A percentile compares a stretch with the other conserved stretches of the same genome.
Conservation (phyloP, 2,329 filamentous ascomycete species). For the Tolypocladium ovalisporum region DNA sequence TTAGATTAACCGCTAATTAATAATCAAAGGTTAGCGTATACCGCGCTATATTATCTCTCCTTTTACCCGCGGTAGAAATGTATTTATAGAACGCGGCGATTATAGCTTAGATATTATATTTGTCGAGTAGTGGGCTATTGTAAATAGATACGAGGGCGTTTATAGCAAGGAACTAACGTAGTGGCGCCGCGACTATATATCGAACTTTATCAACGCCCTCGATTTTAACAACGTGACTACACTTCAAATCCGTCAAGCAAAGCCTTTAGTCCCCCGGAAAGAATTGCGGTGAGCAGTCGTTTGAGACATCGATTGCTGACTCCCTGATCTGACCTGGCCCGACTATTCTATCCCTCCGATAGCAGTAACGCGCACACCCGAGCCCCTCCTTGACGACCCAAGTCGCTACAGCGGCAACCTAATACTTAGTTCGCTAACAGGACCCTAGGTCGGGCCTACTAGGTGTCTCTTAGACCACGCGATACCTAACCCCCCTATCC, state of each 20-base stretch:
- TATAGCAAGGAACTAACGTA: constrained; percentile 9
- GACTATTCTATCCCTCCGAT: constrained; percentile 5
- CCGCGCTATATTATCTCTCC: constrained; percentile 43
- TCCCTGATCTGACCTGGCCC: constrained; percentile 1
- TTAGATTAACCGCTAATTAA: background rate
- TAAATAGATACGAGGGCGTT: constrained; percentile 21
- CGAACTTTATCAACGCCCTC: constrained; percentile 20
- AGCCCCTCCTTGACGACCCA: constrained; percentile 1
- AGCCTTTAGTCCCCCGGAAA: background rate
- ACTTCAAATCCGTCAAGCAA: background rate
- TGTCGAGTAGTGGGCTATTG: constrained; percentile 31
- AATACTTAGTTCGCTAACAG: constrained; percentile 7
- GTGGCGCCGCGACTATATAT: constrained; percentile 16
- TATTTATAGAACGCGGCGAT: constrained; percentile 41
- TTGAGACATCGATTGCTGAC: background rate
- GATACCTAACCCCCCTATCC: constrained; percentile 3
- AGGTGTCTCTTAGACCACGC: constrained; percentile 6
- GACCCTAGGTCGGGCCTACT: constrained; percentile 8
- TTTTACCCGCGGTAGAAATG: constrained; percentile 39
- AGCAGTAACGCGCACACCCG: constrained; percentile 1
- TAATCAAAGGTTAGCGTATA: constrained; percentile 25
- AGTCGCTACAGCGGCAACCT: constrained; percentile 6
- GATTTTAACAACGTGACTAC: constrained; percentile 25
- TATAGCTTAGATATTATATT: constrained; percentile 44
- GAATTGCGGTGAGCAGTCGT: too few relatives aligned